Percentiles rank a stretch among this genome's conserved stretches.
Evolutionary conservation across 768 basidiomycete genomes (phyloP).

Genomic region (Pleurotus citrinopileatus): DNA sequence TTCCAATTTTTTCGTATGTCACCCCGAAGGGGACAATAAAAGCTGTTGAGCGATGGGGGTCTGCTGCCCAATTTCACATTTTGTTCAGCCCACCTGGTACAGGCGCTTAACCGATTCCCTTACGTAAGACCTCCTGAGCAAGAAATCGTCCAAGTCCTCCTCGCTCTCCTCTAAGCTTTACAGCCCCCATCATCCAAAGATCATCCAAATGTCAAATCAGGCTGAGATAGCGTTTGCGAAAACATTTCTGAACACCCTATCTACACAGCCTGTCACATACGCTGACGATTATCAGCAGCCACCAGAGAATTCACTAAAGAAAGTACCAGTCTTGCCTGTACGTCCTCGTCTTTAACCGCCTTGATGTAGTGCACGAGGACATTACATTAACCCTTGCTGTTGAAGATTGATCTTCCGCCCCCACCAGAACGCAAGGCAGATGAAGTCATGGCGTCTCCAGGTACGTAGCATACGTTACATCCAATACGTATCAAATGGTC

Average conservation of each 20-base stretch:
- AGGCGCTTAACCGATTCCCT: background rate
- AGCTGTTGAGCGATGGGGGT: background rate
- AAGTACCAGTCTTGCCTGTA: conserved; percentile 68
- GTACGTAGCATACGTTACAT: conserved; percentile 19
- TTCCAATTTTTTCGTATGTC: conserved; percentile 99
- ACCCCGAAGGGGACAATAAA: conserved; percentile 79
- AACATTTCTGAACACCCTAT: conserved; percentile 60
- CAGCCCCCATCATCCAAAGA: background rate
- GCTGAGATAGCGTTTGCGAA: conserved; percentile 70
- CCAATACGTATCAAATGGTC: conserved; percentile 3
- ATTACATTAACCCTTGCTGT: conserved; percentile 11
- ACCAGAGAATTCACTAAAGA: conserved; percentile 60
- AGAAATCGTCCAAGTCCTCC: background rate
- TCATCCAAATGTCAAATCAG: conserved; percentile 36
- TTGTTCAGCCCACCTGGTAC: conserved; percentile 1
- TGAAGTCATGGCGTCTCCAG: conserved; percentile 23
- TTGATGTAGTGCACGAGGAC: conserved; percentile 12
- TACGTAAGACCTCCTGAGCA: background rate
- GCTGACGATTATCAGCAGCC: conserved; percentile 77
- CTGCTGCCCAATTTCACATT: background rate
- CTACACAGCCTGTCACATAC: conserved; percentile 65
- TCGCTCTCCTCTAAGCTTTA: background rate
- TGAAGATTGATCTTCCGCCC: conserved; percentile 56
- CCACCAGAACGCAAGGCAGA: conserved; percentile 51
- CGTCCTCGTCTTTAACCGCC: conserved; percentile 21